A percentile compares a stretch with the other conserved stretches of the same genome.
Evolutionary conservation across 441 rosid genomes (phyloP).

Genomic region (Populus hybrid): DNA sequence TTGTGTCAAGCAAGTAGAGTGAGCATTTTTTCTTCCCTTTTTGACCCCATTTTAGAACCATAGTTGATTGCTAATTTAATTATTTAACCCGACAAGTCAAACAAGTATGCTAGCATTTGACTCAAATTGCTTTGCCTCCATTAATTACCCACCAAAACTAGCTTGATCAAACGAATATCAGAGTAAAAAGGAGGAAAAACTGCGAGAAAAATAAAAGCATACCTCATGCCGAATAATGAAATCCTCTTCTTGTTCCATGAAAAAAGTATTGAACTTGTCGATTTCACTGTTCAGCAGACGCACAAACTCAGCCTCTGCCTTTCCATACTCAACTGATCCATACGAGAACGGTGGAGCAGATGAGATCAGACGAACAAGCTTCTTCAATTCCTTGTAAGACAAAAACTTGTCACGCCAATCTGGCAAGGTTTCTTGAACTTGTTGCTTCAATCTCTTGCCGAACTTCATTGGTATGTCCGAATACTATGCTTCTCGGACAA

Average conservation of each 20-base stretch:
- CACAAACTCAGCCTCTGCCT: slow-evolving; percentile 51
- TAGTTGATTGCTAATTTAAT: not conserved
- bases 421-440: slow-evolving; percentile 68
- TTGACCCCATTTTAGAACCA: not conserved
- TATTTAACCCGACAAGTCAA: not conserved
- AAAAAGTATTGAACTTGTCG: slow-evolving; percentile 79
- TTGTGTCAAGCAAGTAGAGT: too few relatives aligned
- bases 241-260: slow-evolving; percentile 85
- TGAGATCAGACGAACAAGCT: slow-evolving; percentile 52
- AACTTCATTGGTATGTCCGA: slow-evolving; percentile 46
- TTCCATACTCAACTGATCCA: slow-evolving; percentile 18
- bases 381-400: slow-evolving; percentile 72
- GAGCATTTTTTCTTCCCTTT: too few relatives aligned
- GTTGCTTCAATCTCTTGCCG: slow-evolving; percentile 78
- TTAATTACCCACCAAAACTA: not conserved
- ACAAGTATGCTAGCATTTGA: not conserved
- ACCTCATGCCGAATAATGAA: slow-evolving; percentile 76
- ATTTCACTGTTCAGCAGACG: slow-evolving; percentile 61
- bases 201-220: not conserved
- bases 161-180: not conserved
- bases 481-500: not conserved
- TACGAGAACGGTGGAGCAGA: slow-evolving; percentile 28
- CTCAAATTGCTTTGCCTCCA: not conserved
- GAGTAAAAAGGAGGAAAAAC: not conserved
- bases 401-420: slow-evolving; percentile 77